These are phyloP conservation scores for Yarrowia galli DNA, from an alignment of 1,139 yeast genomes.

Conservation along the genomic window DNA sequence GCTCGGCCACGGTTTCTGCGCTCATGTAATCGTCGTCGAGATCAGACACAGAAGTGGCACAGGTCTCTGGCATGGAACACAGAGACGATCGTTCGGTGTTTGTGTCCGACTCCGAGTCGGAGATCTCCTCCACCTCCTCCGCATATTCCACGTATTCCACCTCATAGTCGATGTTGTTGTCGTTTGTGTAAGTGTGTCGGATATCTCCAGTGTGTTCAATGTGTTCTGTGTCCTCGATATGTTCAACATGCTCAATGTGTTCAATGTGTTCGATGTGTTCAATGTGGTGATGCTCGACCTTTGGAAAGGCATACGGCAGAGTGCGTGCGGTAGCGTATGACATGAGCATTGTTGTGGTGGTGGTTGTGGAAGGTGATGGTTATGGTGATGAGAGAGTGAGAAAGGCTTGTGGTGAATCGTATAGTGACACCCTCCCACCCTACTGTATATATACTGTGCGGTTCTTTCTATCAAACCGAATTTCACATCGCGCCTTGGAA, in stretches of 20 bases:
- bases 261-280: conserved; percentile 4
- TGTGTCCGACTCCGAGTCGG: conserved; percentile 1
- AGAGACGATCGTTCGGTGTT: background rate
- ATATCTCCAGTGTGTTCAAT: background rate
- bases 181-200: background rate
- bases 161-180: conserved; percentile 4
- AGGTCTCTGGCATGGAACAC: conserved; percentile 3
- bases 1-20: conserved; percentile 4
- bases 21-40: conserved; percentile 21
- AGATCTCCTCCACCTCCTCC: conserved; percentile 1
- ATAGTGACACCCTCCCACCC: background rate
- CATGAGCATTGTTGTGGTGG: conserved; percentile 10
- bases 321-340: conserved; percentile 7
- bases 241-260: background rate
- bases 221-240: background rate
- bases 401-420: background rate
- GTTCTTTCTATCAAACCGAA: conserved; percentile 16
- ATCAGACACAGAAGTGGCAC: background rate
- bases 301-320: background rate
- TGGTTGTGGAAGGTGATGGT: background rate
- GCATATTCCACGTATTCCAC: conserved; percentile 30
- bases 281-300: conserved; percentile 1
- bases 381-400: no score
- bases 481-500: conserved; percentile 32
- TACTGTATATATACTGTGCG: conserved; percentile 3